Percentiles rank a stretch among this genome's conserved stretches.
These are phyloP conservation scores for Diaporthe humulicola DNA, from an alignment of 2,329 filamentous ascomycete genomes.

Conservation along the genomic window DNA sequence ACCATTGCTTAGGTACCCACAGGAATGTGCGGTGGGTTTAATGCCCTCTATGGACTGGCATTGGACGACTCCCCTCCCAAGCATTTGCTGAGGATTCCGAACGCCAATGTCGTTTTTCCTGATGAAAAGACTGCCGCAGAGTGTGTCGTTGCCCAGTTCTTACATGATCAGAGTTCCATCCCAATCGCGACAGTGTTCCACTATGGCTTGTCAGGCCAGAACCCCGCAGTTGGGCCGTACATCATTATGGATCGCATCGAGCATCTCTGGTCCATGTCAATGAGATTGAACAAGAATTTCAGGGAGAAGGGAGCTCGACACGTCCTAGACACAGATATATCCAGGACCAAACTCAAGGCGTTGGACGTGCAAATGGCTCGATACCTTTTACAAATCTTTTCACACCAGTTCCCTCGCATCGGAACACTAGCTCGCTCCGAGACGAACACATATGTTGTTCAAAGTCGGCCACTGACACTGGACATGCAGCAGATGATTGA, in stretches of 20 bases:
- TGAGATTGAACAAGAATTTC: background rate
- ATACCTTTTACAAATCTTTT: background rate
- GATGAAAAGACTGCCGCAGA: background rate
- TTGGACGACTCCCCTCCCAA: background rate
- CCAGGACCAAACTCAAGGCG: background rate
- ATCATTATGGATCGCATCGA: background rate
- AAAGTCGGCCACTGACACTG: background rate
- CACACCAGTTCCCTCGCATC: background rate
- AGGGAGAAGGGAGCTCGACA: background rate
- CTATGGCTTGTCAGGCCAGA: background rate
- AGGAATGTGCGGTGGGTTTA: background rate
- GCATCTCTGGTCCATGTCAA: background rate
- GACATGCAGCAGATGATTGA: background rate
- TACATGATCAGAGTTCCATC: background rate
- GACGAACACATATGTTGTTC: background rate
- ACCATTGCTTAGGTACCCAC: background rate
- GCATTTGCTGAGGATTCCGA: background rate
- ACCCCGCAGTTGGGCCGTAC: background rate
- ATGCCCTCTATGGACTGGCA: background rate
- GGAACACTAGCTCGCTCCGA: background rate
- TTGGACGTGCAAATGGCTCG: background rate
- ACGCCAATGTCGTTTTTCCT: background rate
- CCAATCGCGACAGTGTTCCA: background rate
- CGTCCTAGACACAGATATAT: background rate
- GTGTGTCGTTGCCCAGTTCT: background rate